A percentile compares a stretch with the other conserved stretches of the same genome.
Evolutionary conservation across 2,329 filamentous ascomycete genomes (phyloP).

Genomic region (Pyrenophora seminiperda): DNA sequence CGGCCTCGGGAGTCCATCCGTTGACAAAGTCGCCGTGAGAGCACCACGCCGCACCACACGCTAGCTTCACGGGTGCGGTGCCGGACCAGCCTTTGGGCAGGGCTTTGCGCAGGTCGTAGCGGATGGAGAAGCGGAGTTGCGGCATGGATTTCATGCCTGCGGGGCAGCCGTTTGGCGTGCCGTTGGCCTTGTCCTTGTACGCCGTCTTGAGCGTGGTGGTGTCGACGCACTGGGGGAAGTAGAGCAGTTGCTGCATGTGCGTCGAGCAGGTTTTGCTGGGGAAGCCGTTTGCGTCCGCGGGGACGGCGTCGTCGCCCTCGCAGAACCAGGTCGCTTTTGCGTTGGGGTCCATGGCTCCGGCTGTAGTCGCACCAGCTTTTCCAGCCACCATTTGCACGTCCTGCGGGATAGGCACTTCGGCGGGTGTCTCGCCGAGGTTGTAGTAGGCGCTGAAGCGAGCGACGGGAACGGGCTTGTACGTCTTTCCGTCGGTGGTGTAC

Average conservation of each 20-base stretch:
- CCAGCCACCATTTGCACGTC: constrained; percentile 53
- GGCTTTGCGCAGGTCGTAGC: constrained; percentile 53
- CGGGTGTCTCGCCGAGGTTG: constrained; percentile 48
- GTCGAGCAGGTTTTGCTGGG: constrained; percentile 49
- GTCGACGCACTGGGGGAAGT: constrained; percentile 55
- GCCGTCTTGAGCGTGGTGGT: constrained; percentile 40
- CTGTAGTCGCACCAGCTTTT: constrained; percentile 42
- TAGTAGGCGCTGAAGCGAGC: constrained; percentile 56
- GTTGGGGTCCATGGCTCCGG: constrained; percentile 25
- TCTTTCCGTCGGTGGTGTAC: constrained; percentile 45
- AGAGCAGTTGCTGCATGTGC: constrained; percentile 53
- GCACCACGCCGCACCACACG: constrained; percentile 50
- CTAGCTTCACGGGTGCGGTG: constrained; percentile 51
- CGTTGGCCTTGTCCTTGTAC: constrained; percentile 41
- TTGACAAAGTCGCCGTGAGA: constrained; percentile 58
- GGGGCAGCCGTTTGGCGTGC: constrained; percentile 49
- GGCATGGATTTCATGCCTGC: constrained; percentile 54
- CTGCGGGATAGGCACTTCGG: constrained; percentile 54
- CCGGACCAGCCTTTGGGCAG: constrained; percentile 55
- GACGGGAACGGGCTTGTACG: constrained; percentile 39
- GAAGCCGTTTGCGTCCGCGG: constrained; percentile 36
- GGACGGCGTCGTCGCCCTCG: constrained; percentile 24
- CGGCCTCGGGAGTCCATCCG: constrained; percentile 52
- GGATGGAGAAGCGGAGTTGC: constrained; percentile 55
- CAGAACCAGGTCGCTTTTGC: constrained; percentile 38